Conservation (phyloP, 345 rosid species). For the Hirschfeldia incana region DNA sequence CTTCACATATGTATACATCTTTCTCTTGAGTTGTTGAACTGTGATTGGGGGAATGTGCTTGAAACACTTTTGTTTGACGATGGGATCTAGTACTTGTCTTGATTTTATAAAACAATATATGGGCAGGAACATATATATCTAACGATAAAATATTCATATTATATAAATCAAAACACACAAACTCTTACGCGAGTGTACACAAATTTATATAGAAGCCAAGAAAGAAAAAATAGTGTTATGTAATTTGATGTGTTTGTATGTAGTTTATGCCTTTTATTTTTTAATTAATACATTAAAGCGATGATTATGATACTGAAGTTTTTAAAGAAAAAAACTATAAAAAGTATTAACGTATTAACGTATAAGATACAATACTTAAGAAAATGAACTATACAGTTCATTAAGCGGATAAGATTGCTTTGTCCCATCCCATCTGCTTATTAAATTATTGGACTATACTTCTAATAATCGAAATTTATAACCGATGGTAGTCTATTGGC, state of each 20-base stretch:
- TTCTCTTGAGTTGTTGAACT: not conserved
- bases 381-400: not conserved
- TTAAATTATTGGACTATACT: not conserved
- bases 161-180: not conserved
- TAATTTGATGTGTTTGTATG: not conserved
- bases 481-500: not conserved
- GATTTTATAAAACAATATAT: not conserved
- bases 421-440: constrained; percentile 1
- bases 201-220: not conserved
- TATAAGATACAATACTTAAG: not conserved
- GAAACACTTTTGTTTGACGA: not conserved
- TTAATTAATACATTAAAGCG: not conserved
- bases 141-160: not conserved
- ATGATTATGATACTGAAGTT: not conserved
- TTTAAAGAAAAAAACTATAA: not conserved
- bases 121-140: not conserved
- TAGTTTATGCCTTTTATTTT: not conserved
- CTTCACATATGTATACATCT: constrained; percentile 4
- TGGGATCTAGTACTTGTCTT: not conserved
- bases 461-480: not conserved
- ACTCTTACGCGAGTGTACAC: not conserved
- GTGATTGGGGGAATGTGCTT: constrained; percentile 16
- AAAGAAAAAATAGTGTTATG: not conserved
- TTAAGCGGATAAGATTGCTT: not conserved
- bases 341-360: not conserved